A percentile compares a stretch with the other conserved stretches of the same genome.
phyloP scores from a whole-genome alignment of 148 eudicot species.

The Polygonum aviculare region DNA sequence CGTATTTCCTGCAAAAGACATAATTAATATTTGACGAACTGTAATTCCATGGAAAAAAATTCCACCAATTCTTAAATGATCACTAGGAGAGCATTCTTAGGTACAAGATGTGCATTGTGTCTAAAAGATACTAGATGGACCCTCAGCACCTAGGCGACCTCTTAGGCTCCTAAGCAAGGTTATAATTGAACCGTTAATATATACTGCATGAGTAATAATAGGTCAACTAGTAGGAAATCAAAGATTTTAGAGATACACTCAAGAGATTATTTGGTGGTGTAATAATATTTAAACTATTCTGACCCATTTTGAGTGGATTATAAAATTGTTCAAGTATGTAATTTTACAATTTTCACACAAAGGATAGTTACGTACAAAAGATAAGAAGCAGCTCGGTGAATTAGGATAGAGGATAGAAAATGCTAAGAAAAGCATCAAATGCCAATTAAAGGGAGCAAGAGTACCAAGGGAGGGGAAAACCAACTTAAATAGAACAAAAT shows the following conservation, averaged over 20 bases:
- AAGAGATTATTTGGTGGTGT: background rate
- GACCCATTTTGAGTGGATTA: background rate
- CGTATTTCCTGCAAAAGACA: slow-evolving; percentile 45
- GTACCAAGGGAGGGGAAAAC: background rate
- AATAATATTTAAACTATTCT: background rate
- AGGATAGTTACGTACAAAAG: background rate
- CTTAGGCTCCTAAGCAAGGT: no score
- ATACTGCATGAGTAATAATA: background rate
- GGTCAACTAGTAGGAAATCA: background rate
- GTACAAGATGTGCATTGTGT: background rate
- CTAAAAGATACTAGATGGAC: no score
- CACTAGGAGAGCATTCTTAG: background rate
- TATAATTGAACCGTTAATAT: background rate
- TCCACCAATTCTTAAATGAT: background rate
- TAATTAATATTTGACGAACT: background rate
- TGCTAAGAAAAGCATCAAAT: background rate
- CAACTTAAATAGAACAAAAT: background rate
- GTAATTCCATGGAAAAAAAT: background rate
- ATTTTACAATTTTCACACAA: background rate
- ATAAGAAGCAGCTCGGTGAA: background rate
- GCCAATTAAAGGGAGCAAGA: background rate
- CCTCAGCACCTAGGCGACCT: no score
- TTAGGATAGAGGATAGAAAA: background rate
- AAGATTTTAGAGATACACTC: background rate
- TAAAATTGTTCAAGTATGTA: background rate